A percentile compares a stretch with the other conserved stretches of the same genome.
Conservation (phyloP, 2,329 filamentous ascomycete species). For the Huntiella abstrusa region DNA sequence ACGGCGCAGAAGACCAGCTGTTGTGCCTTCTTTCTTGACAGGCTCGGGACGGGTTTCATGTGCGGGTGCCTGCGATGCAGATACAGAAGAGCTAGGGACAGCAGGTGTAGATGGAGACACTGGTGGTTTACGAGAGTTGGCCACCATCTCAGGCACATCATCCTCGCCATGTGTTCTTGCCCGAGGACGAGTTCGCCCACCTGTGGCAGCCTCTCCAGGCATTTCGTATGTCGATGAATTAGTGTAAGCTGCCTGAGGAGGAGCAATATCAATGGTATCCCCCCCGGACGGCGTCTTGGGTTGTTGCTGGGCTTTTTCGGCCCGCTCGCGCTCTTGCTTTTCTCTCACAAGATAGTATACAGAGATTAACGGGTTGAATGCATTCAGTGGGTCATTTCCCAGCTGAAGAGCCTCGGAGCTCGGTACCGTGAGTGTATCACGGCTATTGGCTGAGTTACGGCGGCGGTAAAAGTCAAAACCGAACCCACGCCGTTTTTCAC, state of each 20-base stretch:
- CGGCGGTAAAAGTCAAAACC: conserved; percentile 94
- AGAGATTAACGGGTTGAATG: conserved; percentile 78
- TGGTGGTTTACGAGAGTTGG: conserved; percentile 6
- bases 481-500: conserved; percentile 75
- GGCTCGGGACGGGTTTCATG: conserved; percentile 35
- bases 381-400: conserved; percentile 76
- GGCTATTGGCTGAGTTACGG: conserved; percentile 71
- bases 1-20: conserved; percentile 64
- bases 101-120: conserved; percentile 4
- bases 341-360: conserved; percentile 94
- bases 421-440: conserved; percentile 68
- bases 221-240: conserved; percentile 74
- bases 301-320: conserved; percentile 22
- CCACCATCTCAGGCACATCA: conserved; percentile 53
- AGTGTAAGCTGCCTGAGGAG: conserved; percentile 75
- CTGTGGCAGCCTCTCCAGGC: conserved; percentile 71
- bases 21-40: conserved; percentile 74
- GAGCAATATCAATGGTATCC: conserved; percentile 37
- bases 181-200: conserved; percentile 63
- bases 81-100: conserved; percentile 22
- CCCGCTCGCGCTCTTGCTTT: conserved; percentile 68
- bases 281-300: conserved; percentile 20
- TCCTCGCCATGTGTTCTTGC: conserved; percentile 91
- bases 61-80: conserved; percentile 20
- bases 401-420: conserved; percentile 71